Evolutionary conservation across 2,329 filamentous ascomycete genomes (phyloP).

Genomic region (Phoma herbarum): DNA sequence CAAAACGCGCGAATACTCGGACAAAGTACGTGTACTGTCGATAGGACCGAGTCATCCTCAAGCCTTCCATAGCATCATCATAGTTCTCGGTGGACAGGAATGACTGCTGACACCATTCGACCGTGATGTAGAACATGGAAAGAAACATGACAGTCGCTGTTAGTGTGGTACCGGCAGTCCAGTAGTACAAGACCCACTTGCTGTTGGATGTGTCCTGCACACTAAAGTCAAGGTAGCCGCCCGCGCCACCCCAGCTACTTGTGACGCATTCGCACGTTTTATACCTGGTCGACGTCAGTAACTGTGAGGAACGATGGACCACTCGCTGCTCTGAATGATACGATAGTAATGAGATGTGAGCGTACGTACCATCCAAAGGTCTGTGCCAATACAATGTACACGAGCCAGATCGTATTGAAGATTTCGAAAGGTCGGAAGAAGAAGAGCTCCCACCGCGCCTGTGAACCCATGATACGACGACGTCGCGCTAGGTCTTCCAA

Average conservation of each 20-base stretch:
- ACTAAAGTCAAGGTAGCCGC: conserved; percentile 56
- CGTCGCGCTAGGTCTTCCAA: too few relatives aligned
- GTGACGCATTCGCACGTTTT: conserved; percentile 55
- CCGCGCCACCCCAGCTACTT: conserved; percentile 47
- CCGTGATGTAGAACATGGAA: conserved; percentile 50
- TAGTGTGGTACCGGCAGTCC: conserved; percentile 45
- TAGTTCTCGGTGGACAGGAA: conserved; percentile 49
- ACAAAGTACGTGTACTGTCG: conserved; percentile 28
- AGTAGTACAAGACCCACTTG: conserved; percentile 40
- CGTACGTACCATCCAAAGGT: conserved; percentile 54
- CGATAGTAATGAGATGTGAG: too few relatives aligned
- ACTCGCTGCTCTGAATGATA: too few relatives aligned
- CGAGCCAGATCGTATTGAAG: conserved; percentile 51
- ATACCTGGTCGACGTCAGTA: too few relatives aligned
- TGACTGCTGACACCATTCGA: conserved; percentile 50
- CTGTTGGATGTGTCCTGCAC: conserved; percentile 44
- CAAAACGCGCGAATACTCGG: conserved; percentile 20
- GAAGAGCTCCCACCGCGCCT: conserved; percentile 39
- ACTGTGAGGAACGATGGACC: too few relatives aligned
- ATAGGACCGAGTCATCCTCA: conserved; percentile 38
- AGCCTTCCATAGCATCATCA: conserved; percentile 35
- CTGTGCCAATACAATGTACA: conserved; percentile 47
- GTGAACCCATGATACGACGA: conserved; percentile 17
- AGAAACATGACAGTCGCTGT: conserved; percentile 42
- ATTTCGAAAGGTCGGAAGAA: conserved; percentile 46